Evolutionary conservation across 2,329 filamentous ascomycete species (phyloP).

Genomic region (Nothophoma quercina): DNA sequence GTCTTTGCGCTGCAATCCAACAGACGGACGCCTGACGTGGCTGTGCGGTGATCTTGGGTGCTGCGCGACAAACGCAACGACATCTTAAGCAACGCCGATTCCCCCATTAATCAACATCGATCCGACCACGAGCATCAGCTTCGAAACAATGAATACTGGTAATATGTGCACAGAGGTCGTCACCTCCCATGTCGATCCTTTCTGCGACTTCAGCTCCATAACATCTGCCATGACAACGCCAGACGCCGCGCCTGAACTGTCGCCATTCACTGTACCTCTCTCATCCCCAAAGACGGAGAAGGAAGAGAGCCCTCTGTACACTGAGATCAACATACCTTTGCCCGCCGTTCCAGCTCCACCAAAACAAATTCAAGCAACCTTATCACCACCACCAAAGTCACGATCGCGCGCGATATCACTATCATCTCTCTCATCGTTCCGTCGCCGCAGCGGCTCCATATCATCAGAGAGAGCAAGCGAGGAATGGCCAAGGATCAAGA

Average conservation of each 20-base stretch:
- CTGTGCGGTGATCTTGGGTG: conserved; percentile 9
- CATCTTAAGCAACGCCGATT: background rate
- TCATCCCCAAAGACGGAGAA: conserved; percentile 19
- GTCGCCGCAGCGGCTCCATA: conserved; percentile 21
- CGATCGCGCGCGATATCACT: conserved; percentile 34
- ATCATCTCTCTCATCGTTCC: conserved; percentile 35
- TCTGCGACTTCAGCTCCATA: conserved; percentile 4
- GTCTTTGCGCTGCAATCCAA: conserved; percentile 4
- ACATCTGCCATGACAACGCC: conserved; percentile 9
- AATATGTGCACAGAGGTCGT: conserved; percentile 11
- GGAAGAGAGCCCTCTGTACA: conserved; percentile 40
- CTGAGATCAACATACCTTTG: conserved; percentile 45
- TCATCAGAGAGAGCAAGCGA: conserved; percentile 10
- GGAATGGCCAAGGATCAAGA: conserved; percentile 31
- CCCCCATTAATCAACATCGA: too few species aligned
- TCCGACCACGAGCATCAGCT: background rate
- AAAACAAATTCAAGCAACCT: conserved; percentile 7
- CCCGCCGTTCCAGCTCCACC: conserved; percentile 28
- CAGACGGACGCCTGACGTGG: conserved; percentile 14
- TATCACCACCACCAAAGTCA: conserved; percentile 16
- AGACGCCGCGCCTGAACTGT: conserved; percentile 2
- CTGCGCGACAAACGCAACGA: background rate
- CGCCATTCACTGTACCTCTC: background rate
- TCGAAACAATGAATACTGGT: conserved; percentile 5
- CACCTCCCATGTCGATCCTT: conserved; percentile 7